phyloP scores from a whole-genome alignment of 2,329 filamentous ascomycete species.

The Pyrenophora teres region DNA sequence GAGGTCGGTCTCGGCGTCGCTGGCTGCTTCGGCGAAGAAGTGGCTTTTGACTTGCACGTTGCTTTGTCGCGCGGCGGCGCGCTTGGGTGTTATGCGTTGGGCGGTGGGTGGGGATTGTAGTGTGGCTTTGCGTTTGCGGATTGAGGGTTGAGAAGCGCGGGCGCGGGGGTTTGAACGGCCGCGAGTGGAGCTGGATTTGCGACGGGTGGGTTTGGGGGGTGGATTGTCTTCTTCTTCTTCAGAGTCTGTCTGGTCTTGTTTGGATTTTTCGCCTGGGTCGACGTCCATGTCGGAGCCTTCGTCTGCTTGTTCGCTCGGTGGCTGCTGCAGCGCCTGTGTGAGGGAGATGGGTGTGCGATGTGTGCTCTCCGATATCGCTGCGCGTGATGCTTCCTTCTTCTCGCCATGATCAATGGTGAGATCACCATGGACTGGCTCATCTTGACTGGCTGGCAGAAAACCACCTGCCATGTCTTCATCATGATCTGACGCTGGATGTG shows the following conservation, averaged over 20 bases:
- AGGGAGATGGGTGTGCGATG: constrained; percentile 45
- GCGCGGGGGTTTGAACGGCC: constrained; percentile 1
- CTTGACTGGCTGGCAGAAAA: constrained; percentile 47
- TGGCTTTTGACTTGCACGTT: constrained; percentile 41
- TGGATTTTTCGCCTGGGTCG: too few species aligned
- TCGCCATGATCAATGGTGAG: constrained; percentile 43
- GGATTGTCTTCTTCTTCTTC: constrained; percentile 9
- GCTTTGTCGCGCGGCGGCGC: constrained; percentile 35
- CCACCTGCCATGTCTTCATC: constrained; percentile 41
- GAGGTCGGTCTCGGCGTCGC: constrained; percentile 42
- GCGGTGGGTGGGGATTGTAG: constrained; percentile 10
- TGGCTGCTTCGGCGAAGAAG: constrained; percentile 36
- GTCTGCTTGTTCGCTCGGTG: constrained; percentile 45
- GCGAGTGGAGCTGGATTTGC: constrained; percentile 10
- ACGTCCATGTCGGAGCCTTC: constrained; percentile 34
- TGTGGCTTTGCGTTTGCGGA: constrained; percentile 13
- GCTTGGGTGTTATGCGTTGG: constrained; percentile 24
- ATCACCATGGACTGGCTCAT: constrained; percentile 36
- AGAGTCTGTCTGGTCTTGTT: too few species aligned
- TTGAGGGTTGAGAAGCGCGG: constrained; percentile 12
- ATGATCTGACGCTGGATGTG: neutral
- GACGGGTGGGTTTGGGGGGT: constrained; percentile 9
- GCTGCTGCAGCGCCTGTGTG: constrained; percentile 35
- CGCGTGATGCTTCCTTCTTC: constrained; percentile 6
- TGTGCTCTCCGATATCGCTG: constrained; percentile 12